These are phyloP conservation scores for Ochetophila trinervis DNA, from an alignment of 306 rosid species.

Conservation along the genomic window DNA sequence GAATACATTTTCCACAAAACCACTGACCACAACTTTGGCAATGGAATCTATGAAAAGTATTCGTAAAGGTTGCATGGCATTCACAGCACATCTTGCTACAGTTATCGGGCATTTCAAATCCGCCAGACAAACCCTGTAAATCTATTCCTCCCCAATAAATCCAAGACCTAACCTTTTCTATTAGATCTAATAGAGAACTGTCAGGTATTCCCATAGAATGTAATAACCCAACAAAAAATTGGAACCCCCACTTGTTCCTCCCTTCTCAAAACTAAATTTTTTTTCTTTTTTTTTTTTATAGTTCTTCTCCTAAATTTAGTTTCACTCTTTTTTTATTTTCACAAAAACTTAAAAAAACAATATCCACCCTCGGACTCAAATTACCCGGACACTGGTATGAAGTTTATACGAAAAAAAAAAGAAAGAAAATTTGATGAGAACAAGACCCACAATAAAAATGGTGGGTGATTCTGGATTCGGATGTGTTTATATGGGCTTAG, in stretches of 20 bases:
- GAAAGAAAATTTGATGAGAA: conserved; percentile 17
- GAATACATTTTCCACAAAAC: conserved; percentile 65
- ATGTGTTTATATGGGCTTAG: conserved; percentile 29
- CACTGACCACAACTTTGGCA: conserved; percentile 70
- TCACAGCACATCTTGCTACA: conserved; percentile 61
- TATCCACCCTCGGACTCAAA: conserved; percentile 30
- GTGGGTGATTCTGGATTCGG: conserved; percentile 49
- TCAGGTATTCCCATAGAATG: conserved; percentile 95
- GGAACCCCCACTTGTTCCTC: conserved; percentile 24
- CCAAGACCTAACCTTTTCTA: conserved; percentile 66
- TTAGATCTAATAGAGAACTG: conserved; percentile 63
- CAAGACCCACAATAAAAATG: conserved; percentile 67
- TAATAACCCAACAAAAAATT: conserved; percentile 38
- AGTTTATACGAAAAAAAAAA: conserved; percentile 21
- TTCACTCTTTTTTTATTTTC: conserved; percentile 23
- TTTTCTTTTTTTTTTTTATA: conserved; percentile 5
- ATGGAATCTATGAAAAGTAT: conserved; percentile 37
- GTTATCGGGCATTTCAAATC: conserved; percentile 51
- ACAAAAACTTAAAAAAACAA: conserved; percentile 33
- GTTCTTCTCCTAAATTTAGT: conserved; percentile 34
- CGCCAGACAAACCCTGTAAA: conserved; percentile 29
- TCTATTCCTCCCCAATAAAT: conserved; percentile 49
- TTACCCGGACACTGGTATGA: conserved; percentile 35
- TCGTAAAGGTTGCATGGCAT: conserved; percentile 40
- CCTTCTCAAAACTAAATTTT: conserved; percentile 24